Base-by-base conservation (phyloP, 2,329 filamentous ascomycete genomes). In the Talaromyces atroroseus region DNA sequence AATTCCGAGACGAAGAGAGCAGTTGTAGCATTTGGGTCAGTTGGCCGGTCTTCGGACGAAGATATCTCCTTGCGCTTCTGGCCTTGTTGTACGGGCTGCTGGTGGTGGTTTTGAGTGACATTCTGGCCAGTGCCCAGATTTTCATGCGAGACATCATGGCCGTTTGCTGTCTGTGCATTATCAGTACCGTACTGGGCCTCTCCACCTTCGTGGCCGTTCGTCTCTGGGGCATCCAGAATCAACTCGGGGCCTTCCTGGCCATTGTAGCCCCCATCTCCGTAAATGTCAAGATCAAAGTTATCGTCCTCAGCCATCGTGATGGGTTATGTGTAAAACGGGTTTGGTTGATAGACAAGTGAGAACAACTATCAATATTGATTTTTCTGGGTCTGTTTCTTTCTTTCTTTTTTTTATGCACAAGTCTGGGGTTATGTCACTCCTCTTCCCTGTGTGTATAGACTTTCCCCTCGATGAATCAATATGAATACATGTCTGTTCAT, bases 1-100 rank as follows among this genome's bases (percentile, higher is more conserved):
- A 99, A 78, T 50, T 97, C 94, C 2, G 90, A 92, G 54, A 97
- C 83, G 71, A 95, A 84, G 29, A 97, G 75, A 0, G 92, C 91
- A 23, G 85, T 78, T 5, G 82, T 84, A 2, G 85, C 84, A 60
- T 80, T 80, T 1, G 80, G 79, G 58, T 86, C 84, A 5, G 79
- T 68, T 1, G 77, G 78, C 23, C 81, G 76, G 53, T 84, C 80
- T 52, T 81, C 79, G 20, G 70, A 69, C 20, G 75, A 77, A 20
- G 53, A 52, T 23, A 56, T 52, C 58, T 83, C 81, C 68, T 87
- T 86, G 56, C 84, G 80, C 68, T 87, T 87, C 48, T 78, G 75
- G 38, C 82, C 82, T 66, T 85, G 82, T 58, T 79, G 78, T 46
- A 75, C 74, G 23, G 74, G 58, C 4, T 63, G 54, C 64, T 85